Evolutionary conservation across 169 alveolate species (phyloP), one percentile per base, ranked within the genome.

Genomic region (Eimeria falciformis): DNA sequence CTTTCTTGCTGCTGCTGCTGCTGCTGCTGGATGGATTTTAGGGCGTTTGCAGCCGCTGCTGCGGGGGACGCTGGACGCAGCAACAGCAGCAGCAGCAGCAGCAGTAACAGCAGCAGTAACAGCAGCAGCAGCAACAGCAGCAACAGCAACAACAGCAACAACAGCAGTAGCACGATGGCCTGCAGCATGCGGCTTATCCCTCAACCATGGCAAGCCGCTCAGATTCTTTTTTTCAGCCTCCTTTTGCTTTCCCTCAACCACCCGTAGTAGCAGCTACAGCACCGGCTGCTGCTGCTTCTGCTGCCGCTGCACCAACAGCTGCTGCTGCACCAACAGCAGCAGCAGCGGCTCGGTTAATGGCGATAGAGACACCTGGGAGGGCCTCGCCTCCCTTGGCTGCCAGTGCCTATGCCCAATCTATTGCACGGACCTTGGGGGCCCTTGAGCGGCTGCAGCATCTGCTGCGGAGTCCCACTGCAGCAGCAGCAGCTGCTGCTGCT

Each of bases 101-200:
- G 4, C 47, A 29, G 47, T 23, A 27, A 50, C 50, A 68, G 4
- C 47, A 6, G 43, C 79, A 68, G 53, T 50, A 68, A 50, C 79
- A 68, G 53, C 79, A 6, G 79, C 53, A 68, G 79, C 79, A 68
- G 50, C 47, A 68, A 27, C 79, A 68, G 79, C 53, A 68, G 79
- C 79, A 68, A 45, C 77, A 66, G 21, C 81, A 40, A 6, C 55
- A 27, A 55, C 81, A 69, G 50, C 55, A 33, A 25, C 46, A 23
- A 43, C 78, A 66, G 78, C 78, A 66, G 78, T 43, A 66, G 37
- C 78, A 66, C 46, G 78, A 66, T 66, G 81, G 81, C 27, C 81
- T 12, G 81, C 27, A 33, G 11, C 27, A 14, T 4, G 47, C 55
- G 17, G 81, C 81, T 1, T 2, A 5, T 37, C 21, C 21, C 12